Conservation (phyloP, 2,329 filamentous ascomycete genomes). For the Botrytis deweyae region DNA sequence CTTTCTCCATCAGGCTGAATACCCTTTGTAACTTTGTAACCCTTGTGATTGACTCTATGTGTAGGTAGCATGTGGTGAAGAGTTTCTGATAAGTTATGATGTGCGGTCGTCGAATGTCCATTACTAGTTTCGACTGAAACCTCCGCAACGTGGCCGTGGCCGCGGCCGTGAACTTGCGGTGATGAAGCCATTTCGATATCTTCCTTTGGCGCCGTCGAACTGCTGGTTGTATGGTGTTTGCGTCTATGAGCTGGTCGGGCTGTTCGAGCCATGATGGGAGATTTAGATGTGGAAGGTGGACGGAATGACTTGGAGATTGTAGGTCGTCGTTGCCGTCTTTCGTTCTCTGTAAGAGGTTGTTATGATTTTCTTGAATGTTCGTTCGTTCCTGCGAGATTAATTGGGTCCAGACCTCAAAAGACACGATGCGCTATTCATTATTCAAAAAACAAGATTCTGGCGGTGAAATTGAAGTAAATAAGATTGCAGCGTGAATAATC, state of each 20-base stretch:
- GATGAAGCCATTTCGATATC: constrained; percentile 22
- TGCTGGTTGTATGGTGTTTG: constrained; percentile 4
- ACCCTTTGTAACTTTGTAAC: constrained; percentile 38
- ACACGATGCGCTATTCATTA: neutral
- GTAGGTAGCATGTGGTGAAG: constrained; percentile 17
- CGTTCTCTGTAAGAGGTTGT: neutral
- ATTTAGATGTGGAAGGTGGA: neutral
- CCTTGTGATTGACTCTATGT: constrained; percentile 27
- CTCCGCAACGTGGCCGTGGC: constrained; percentile 8
- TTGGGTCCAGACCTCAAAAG: neutral
- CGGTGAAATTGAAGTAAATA: neutral
- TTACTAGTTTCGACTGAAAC: constrained; percentile 19
- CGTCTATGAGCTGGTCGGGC: neutral
- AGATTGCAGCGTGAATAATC: constrained; percentile 8
- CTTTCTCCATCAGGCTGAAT: constrained; percentile 61
- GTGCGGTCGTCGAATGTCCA: constrained; percentile 5
- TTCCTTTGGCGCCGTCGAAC: neutral
- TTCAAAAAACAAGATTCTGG: neutral
- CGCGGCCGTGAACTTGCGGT: neutral
- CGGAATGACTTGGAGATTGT: neutral
- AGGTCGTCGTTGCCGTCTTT: neutral
- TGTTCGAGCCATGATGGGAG: constrained; percentile 5
- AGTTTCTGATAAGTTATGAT: constrained; percentile 18
- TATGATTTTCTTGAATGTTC: neutral
- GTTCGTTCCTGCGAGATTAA: constrained; percentile 12